These are phyloP conservation scores for Pinus tabuliformis DNA, from an alignment of 75 land plant genomes.

Conservation along the genomic window DNA sequence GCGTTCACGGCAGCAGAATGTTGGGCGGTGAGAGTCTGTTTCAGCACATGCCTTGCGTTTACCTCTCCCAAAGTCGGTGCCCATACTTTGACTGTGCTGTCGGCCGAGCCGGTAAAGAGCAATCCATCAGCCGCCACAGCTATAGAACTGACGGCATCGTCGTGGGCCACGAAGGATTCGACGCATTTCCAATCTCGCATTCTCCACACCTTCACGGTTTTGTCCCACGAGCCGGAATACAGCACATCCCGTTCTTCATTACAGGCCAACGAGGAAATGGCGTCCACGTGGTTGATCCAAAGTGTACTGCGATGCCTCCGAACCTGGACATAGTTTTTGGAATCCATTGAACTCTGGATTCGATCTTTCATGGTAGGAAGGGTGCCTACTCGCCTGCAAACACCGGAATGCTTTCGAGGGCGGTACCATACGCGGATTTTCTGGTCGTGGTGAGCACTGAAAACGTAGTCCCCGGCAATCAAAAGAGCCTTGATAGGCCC, in stretches of 20 bases:
- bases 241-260: constrained; percentile 27
- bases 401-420: constrained; percentile 1
- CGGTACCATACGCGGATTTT: constrained; percentile 36
- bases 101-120: constrained; percentile 67
- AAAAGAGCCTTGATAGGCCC: constrained; percentile 42
- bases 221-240: constrained; percentile 54
- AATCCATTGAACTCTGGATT: too few relatives aligned
- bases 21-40: constrained; percentile 27
- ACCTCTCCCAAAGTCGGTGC: constrained; percentile 18
- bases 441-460: constrained; percentile 27
- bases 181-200: constrained; percentile 34
- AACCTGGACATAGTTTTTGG: background rate
- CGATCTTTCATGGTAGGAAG: constrained; percentile 27
- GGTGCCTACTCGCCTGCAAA: constrained; percentile 40
- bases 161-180: constrained; percentile 7
- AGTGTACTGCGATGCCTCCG: constrained; percentile 34
- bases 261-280: constrained; percentile 9
- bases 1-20: constrained; percentile 62
- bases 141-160: constrained; percentile 63
- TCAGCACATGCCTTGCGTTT: constrained; percentile 5
- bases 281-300: constrained; percentile 67
- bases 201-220: constrained; percentile 19
- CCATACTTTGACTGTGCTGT: constrained; percentile 24
- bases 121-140: constrained; percentile 25
- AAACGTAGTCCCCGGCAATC: constrained; percentile 30